phyloP scores from a whole-genome alignment of 352 stramenopile species.

The Globisporangium cystogenes region DNA sequence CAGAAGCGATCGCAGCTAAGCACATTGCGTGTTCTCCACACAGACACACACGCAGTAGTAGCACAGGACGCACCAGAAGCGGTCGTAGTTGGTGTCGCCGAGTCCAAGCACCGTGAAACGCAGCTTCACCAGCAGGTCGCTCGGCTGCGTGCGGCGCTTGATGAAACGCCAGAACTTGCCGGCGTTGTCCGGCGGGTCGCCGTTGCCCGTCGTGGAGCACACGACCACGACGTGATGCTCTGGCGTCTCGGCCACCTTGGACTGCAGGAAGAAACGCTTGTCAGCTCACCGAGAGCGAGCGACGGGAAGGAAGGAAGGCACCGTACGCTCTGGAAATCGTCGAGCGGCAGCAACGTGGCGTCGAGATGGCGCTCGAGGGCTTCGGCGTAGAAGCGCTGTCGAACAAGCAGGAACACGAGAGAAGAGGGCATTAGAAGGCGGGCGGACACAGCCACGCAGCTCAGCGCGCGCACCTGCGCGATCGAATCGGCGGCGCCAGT shows the following conservation, averaged over 20 bases:
- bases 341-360: slow-evolving; percentile 44
- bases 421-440: neutral
- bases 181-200: slow-evolving; percentile 93
- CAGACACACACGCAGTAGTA: neutral
- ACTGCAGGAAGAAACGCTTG: slow-evolving; percentile 11
- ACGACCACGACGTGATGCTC: slow-evolving; percentile 78
- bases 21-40: too few relatives aligned
- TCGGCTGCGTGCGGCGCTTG: slow-evolving; percentile 82
- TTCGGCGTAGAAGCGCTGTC: slow-evolving; percentile 61
- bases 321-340: slow-evolving; percentile 66
- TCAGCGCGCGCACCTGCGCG: slow-evolving; percentile 48
- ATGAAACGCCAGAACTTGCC: slow-evolving; percentile 91
- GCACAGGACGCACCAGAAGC: slow-evolving; percentile 81
- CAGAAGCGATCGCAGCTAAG: neutral
- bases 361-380: slow-evolving; percentile 51
- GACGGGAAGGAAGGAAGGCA: neutral
- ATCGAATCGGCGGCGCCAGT: slow-evolving; percentile 87
- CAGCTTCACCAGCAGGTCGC: slow-evolving; percentile 69
- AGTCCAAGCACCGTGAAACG: slow-evolving; percentile 88
- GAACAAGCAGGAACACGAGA: neutral
- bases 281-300: neutral
- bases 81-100: slow-evolving; percentile 97
- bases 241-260: slow-evolving; percentile 31
- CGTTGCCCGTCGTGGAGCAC: slow-evolving; percentile 94
- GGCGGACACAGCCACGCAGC: too few relatives aligned